Base-by-base conservation (phyloP, 129 eudicot genomes). In the Lactuca saligna region DNA sequence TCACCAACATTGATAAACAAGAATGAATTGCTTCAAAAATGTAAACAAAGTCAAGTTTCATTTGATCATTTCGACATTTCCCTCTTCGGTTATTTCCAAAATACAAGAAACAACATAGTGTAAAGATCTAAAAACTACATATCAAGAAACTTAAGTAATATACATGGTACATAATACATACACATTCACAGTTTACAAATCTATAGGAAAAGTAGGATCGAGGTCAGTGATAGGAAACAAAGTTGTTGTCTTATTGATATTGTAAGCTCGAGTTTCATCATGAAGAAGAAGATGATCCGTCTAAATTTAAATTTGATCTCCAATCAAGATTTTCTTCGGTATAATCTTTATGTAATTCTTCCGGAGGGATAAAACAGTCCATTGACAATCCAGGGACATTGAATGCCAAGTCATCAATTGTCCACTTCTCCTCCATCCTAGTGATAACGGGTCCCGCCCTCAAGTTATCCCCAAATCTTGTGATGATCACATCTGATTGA, bases 311-410 rank as follows among this genome's bases (percentile, higher is more conserved):
- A 11, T 81, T 69, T 41, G 84, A 74, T 74, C 78, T 81, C 88
- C 95, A 79, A 33, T 77, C 87, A 3, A 72, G 71, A 55, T 66
- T 78, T 76, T 80, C 81, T 54, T 82, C 68, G 3, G 83, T 81
- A 71, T 65, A 78, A 44, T 83, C 82, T 70, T 77, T 88, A 60
- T 76, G 83, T 38, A 92, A 73, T 71, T 86, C 96, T 60, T 82
- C 82, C 0, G 98, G 98, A 49, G 96, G 91, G 62, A 93, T 93
- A 57, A 93, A 93, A 65, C 85, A 84, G 42, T 93, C 96, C 61
- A 84, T 64, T 0, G 96, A 89, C 33, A 93, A 87, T n/a, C 96
- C 98, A 14, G 91, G 92, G 10, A 93, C 98, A 60, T 93, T 93
- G n/a, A 86, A 89, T 8, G 98, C 94, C 14, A 89, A n/a, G 71